Percentiles rank a stretch among this genome's conserved stretches.
Conservation (phyloP, 306 rosid species). For the Cajanus cajan region DNA sequence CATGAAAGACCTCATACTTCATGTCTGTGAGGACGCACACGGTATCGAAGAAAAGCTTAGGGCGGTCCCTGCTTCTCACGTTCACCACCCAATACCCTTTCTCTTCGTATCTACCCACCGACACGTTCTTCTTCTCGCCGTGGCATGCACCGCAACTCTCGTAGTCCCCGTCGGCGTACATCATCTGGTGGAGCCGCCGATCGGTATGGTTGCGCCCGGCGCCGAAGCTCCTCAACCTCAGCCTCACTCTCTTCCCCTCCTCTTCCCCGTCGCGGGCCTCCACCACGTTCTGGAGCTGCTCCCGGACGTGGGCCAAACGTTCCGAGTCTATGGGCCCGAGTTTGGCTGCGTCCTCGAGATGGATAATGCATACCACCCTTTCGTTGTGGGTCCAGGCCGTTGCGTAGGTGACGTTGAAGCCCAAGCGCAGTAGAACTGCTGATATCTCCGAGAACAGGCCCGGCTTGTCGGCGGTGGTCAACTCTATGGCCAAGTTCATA, state of each 20-base stretch:
- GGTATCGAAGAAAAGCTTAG: slow-evolving; percentile 68
- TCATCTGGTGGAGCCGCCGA: slow-evolving; percentile 74
- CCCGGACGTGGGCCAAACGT: slow-evolving; percentile 42
- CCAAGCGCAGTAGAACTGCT: slow-evolving; percentile 44
- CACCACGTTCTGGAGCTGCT: slow-evolving; percentile 43
- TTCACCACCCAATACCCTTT: slow-evolving; percentile 57
- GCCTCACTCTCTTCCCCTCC: slow-evolving; percentile 32
- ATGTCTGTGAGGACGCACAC: slow-evolving; percentile 64
- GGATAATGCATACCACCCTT: slow-evolving; percentile 48
- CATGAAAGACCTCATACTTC: slow-evolving; percentile 70
- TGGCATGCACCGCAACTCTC: slow-evolving; percentile 42
- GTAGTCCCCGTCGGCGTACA: slow-evolving; percentile 55
- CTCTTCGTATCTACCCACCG: slow-evolving; percentile 50
- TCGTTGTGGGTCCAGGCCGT: slow-evolving; percentile 62
- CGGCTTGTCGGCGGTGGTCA: slow-evolving; percentile 50
- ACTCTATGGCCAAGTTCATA: slow-evolving; percentile 49
- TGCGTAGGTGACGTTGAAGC: slow-evolving; percentile 50
- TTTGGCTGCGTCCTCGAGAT: slow-evolving; percentile 43
- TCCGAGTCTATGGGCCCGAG: slow-evolving; percentile 47
- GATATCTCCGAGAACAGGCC: slow-evolving; percentile 59
- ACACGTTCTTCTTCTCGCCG: slow-evolving; percentile 38
- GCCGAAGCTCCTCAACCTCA: slow-evolving; percentile 36
- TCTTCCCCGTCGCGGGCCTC: slow-evolving; percentile 55
- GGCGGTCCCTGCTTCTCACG: slow-evolving; percentile 53
- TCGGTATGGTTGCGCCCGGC: slow-evolving; percentile 53